Evolutionary conservation across 192 early-diverging fungal species (phyloP), one percentile per base, ranked within the genome.

Genomic region (Thamnidium elegans): DNA sequence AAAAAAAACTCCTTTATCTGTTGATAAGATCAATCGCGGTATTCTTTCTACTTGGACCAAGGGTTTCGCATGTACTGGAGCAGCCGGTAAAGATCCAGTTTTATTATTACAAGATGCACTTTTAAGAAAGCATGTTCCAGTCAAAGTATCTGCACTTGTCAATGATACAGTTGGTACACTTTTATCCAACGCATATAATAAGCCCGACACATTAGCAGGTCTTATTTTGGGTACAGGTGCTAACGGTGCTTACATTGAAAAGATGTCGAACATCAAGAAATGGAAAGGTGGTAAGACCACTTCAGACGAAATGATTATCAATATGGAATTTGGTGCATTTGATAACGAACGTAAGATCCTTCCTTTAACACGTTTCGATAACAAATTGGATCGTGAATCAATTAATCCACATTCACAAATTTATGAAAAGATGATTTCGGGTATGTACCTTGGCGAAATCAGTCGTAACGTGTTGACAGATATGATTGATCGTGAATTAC

Each of bases 101-200:
- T 78, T 79, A 15, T 73, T 94, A 19, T 80, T 96, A 43, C 87
- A 93, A 69, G 89, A 88, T 11, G 90, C 96, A 15, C 80, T 95
- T 56, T 78, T 82, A 61, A 78, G 84, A 55, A 83, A 90, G 68
- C 77, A 85, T 52, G 66, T 94, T 15, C 87, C 91, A 34, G 90
- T 97, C 42, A 77, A 86, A 52, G 87, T 94, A 56, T 78, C 81
- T 45, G 97, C 97, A n/a, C 79, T 97, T 19, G 87, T 99, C 36
- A 99, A 99, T 76, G 95, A 99, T 75, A 99, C 97, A 0, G 94
- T 96, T 4, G 97, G 97, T 31, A 95, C 95, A 0, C 77, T 97
- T 32, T 82, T 96, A 51, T 85, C 92, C 47, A 88, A 95, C 66
- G 92, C 91, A 4, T 97, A 97, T 84, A 67, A 78, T 47, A 71